A percentile compares a stretch with the other conserved stretches of the same genome.
Conservation (phyloP, 2,329 filamentous ascomycete species). For the Sordariomycetes sp. region DNA sequence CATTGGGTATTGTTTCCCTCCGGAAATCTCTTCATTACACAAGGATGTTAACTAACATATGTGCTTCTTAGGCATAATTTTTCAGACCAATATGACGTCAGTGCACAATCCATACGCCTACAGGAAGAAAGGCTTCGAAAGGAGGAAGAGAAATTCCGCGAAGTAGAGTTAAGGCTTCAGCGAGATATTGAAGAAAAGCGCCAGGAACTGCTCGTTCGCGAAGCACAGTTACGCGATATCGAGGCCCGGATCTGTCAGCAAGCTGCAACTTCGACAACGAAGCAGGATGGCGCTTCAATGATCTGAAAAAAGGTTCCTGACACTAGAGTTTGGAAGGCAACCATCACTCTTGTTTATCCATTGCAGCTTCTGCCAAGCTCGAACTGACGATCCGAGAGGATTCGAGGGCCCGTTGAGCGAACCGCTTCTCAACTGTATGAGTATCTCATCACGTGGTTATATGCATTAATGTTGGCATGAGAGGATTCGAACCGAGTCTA, state of each 20-base stretch:
- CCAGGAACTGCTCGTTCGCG: constrained; percentile 92
- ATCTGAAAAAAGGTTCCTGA: too few relatives aligned
- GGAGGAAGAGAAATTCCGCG: constrained; percentile 98
- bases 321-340: too few relatives aligned
- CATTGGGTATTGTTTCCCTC: constrained; percentile 35
- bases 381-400: too few relatives aligned
- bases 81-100: constrained; percentile 96
- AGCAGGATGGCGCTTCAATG: too few relatives aligned
- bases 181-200: constrained; percentile 99
- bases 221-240: constrained; percentile 97
- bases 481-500: too few relatives aligned
- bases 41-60: constrained; percentile 25
- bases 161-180: constrained; percentile 99
- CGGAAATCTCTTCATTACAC: too few relatives aligned
- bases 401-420: too few relatives aligned
- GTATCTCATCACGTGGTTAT: too few relatives aligned
- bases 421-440: too few relatives aligned
- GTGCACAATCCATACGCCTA: constrained; percentile 91
- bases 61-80: constrained; percentile 63
- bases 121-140: constrained; percentile 99
- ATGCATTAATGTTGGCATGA: too few relatives aligned
- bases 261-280: constrained; percentile 31
- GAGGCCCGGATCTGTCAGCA: constrained; percentile 95
- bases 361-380: too few relatives aligned
- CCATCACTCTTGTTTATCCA: too few relatives aligned